phyloP scores from a whole-genome alignment of 352 stramenopile species.

The Discostella stelligera region DNA sequence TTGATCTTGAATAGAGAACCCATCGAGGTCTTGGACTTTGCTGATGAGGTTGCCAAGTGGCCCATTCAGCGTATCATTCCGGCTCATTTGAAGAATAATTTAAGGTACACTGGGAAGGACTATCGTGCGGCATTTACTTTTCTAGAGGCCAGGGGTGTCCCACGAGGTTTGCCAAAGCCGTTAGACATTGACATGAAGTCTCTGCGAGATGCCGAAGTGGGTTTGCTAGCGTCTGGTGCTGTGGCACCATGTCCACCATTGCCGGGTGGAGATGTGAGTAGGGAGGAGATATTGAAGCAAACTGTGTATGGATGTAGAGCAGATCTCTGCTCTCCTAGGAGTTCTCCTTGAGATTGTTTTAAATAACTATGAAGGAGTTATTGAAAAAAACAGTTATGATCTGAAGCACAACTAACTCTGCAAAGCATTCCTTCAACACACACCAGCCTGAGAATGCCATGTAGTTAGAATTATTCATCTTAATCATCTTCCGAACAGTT shows the following conservation, averaged over 20 bases:
- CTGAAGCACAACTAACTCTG: not conserved
- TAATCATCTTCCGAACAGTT: no score
- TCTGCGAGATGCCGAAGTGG: conserved; percentile 65
- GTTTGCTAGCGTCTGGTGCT: conserved; percentile 65
- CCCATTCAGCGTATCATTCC: conserved; percentile 74
- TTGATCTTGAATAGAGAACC: conserved; percentile 84
- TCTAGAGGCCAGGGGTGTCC: conserved; percentile 63
- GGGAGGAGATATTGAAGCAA: conserved; percentile 68
- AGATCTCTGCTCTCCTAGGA: conserved; percentile 55
- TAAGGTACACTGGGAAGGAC: conserved; percentile 68
- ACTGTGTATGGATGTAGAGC: conserved; percentile 65
- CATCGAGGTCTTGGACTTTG: conserved; percentile 80
- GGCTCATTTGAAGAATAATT: conserved; percentile 78
- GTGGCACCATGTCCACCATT: conserved; percentile 63
- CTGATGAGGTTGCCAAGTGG: conserved; percentile 72
- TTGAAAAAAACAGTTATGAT: no score
- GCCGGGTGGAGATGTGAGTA: conserved; percentile 56
- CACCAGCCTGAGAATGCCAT: no score
- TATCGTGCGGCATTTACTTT: conserved; percentile 74
- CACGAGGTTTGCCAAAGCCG: conserved; percentile 65
- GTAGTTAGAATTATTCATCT: no score
- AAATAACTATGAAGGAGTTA: no score
- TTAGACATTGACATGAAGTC: conserved; percentile 71
- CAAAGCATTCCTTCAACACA: not conserved
- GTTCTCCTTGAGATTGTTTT: conserved; percentile 17